These are phyloP conservation scores for Trifolium pratense DNA, from an alignment of 306 rosid genomes.

Conservation along the genomic window DNA sequence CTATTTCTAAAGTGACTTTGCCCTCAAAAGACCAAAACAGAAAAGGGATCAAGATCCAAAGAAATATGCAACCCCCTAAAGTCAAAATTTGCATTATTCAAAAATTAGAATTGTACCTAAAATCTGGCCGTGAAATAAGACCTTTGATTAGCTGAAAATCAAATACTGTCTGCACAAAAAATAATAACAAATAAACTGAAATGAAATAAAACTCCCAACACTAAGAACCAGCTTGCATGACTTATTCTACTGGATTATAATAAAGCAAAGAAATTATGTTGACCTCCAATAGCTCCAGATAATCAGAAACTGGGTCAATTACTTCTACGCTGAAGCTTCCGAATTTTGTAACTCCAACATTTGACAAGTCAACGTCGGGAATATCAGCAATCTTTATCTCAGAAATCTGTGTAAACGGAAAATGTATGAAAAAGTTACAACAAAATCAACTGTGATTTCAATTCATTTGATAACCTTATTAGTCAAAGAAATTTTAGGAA, in stretches of 20 bases:
- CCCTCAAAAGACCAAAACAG: neutral
- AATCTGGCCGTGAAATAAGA: constrained; percentile 78
- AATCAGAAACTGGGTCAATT: constrained; percentile 87
- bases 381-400: constrained; percentile 84
- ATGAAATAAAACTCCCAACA: constrained; percentile 25
- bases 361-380: constrained; percentile 87
- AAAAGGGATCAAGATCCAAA: constrained; percentile 23
- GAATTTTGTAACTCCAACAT: constrained; percentile 65
- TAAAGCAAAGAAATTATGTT: constrained; percentile 33
- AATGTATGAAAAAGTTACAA: constrained; percentile 2
- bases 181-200: constrained; percentile 19
- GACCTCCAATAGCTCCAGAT: constrained; percentile 92
- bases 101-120: constrained; percentile 59
- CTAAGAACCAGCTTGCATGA: constrained; percentile 36
- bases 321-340: constrained; percentile 93
- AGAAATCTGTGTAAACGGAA: constrained; percentile 66
- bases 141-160: constrained; percentile 81
- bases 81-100: constrained; percentile 24
- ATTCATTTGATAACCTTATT: neutral
- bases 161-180: constrained; percentile 75
- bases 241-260: constrained; percentile 37
- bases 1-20: no score
- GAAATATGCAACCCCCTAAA: constrained; percentile 19
- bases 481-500: neutral
- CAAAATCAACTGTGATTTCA: neutral